Evolutionary conservation across 345 rosid species (phyloP), one percentile per base, ranked within the genome.

Genomic region (Boechera stricta): DNA sequence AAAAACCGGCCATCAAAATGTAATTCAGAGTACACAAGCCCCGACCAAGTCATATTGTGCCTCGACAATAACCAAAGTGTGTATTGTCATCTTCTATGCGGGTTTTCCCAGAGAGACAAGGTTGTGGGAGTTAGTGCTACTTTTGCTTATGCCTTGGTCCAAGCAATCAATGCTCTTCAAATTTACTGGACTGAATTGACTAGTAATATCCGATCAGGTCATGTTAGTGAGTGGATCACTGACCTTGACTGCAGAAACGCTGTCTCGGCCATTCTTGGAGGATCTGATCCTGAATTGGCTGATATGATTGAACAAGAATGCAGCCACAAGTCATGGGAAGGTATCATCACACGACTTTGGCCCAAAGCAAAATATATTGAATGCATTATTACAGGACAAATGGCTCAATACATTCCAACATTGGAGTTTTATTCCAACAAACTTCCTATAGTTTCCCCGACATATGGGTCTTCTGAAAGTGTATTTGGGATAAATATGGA

Each of bases 61-160:
- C 54, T 80, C 38, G 87, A 89, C 72, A 61, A 61, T 82, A 85
- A 82, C 35, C 97, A 91, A 64, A 87, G 89, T 74, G 76, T 89
- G 86, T 89, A 83, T 73, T 87, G 86, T 51, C 97, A 91, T 61
- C 70, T 89, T 51, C 84, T 91, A 3, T 80, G 90, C 39, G 92
- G 90, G 0, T 71, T 91, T 53, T 77, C 78, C 16, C 87, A 87
- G 42, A 80, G 88, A 24, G 80, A 82, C 0, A 72, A 85, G 41
- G 88, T 91, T 29, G 71, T 86, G 4, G 41, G 86, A 2, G 75
- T 89, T 0, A 85, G 85, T 38, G 83, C 94, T 5, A 56, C 77
- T 57, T 91, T 87, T 21, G 87, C 92, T 10, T 83, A 84, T 6
- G 75, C 80, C 4, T 75, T 89, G 38, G 73, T 89, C 5, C 76